Conservation (phyloP, 768 basidiomycete species). For the Suillus luteus region DNA sequence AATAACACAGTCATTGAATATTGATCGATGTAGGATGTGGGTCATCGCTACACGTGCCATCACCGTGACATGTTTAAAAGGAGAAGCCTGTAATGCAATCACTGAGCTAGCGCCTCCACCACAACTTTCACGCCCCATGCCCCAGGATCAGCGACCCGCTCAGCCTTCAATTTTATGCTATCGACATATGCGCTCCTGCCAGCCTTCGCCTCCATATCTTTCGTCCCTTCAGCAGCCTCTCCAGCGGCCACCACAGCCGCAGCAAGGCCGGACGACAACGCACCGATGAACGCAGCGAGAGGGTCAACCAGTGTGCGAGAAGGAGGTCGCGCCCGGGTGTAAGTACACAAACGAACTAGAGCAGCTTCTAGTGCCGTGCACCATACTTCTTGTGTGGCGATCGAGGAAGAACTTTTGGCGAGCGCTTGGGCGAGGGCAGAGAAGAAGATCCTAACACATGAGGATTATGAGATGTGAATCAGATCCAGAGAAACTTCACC, state of each 20-base stretch:
- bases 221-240: slow-evolving; percentile 73
- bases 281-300: slow-evolving; percentile 69
- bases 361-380: slow-evolving; percentile 56
- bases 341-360: slow-evolving; percentile 66
- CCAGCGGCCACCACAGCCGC: slow-evolving; percentile 61
- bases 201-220: slow-evolving; percentile 77
- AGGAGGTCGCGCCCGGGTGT: slow-evolving; percentile 87
- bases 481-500: slow-evolving; percentile 31
- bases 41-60: no score
- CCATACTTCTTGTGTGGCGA: slow-evolving; percentile 56
- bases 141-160: slow-evolving; percentile 80
- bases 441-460: slow-evolving; percentile 75
- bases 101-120: slow-evolving; percentile 51
- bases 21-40: no score
- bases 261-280: slow-evolving; percentile 38
- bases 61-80: neutral
- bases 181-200: slow-evolving; percentile 90
- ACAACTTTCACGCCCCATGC: slow-evolving; percentile 88
- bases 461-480: neutral
- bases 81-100: neutral
- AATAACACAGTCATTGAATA: no score
- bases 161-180: slow-evolving; percentile 58
- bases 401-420: slow-evolving; percentile 36
- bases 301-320: slow-evolving; percentile 95
- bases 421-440: slow-evolving; percentile 81